Conservation (phyloP, 441 rosid species). For the Populus hybrid region DNA sequence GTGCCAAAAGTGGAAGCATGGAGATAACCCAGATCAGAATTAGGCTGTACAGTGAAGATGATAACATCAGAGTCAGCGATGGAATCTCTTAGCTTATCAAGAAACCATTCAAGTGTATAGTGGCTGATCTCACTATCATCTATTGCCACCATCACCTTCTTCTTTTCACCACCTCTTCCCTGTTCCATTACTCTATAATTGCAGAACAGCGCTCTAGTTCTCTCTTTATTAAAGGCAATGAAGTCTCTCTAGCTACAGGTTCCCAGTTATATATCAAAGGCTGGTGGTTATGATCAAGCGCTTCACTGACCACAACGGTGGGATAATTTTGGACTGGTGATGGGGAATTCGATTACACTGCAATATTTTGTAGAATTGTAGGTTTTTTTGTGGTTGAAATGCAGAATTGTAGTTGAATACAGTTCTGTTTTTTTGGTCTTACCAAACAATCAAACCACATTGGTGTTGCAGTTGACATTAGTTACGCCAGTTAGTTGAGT, state of each 20-base stretch:
- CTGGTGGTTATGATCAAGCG: not conserved
- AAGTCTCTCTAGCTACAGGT: not conserved
- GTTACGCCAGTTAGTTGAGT: not conserved
- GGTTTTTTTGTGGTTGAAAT: too few relatives aligned
- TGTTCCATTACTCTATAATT: constrained; percentile 7
- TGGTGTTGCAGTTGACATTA: not conserved
- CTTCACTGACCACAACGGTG: not conserved
- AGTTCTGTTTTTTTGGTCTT: not conserved
- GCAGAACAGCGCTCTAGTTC: not conserved
- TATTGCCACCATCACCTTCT: constrained; percentile 67
- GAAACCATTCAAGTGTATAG: constrained; percentile 55
- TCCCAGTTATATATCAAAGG: not conserved
- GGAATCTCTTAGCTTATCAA: constrained; percentile 38
- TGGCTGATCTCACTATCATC: constrained; percentile 67
- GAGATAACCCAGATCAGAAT: constrained; percentile 31
- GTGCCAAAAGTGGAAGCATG: constrained; percentile 50
- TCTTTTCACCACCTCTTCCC: constrained; percentile 23
- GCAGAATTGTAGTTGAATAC: not conserved
- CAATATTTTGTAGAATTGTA: not conserved
- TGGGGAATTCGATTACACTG: not conserved
- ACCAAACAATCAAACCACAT: not conserved
- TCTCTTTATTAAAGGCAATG: not conserved
- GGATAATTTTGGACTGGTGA: too few relatives aligned
- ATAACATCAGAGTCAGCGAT: constrained; percentile 35
- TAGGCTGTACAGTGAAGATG: constrained; percentile 55